Conservation (phyloP, 192 early-diverging fungal genomes). For the Paraglomus brasilianum region DNA sequence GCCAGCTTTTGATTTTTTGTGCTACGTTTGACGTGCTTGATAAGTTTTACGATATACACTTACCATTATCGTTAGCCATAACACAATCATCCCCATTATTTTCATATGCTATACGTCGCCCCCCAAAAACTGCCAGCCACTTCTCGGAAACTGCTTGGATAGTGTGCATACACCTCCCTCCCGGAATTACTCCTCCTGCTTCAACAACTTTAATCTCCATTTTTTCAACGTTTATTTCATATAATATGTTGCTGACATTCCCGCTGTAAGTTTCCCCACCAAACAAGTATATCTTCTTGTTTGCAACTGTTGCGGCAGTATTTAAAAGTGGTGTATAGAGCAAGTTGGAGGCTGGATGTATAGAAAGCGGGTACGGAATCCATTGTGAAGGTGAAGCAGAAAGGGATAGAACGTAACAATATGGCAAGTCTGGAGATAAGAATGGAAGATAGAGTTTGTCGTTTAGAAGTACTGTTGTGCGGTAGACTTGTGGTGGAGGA, state of each 20-base stretch:
- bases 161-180: not conserved
- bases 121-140: constrained; percentile 8
- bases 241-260: not conserved
- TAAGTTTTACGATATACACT: no score
- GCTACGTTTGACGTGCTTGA: no score
- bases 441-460: constrained; percentile 6
- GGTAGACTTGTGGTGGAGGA: constrained; percentile 6
- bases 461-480: not conserved
- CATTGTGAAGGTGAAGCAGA: not conserved
- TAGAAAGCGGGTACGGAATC: not conserved
- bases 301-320: not conserved
- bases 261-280: constrained; percentile 2
- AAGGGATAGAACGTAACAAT: constrained; percentile 12
- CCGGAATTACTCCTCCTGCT: not conserved
- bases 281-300: constrained; percentile 10
- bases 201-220: constrained; percentile 1
- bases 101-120: not conserved
- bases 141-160: not conserved
- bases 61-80: no score
- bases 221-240: not conserved
- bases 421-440: not conserved
- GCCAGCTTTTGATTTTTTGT: no score
- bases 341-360: not conserved
- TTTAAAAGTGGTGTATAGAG: constrained; percentile 3
- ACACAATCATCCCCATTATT: no score